Percentiles rank a stretch among this genome's conserved stretches.
phyloP scores from a whole-genome alignment of 1,284 basidiomycete species.

The Cutaneotrichosporon sp. region DNA sequence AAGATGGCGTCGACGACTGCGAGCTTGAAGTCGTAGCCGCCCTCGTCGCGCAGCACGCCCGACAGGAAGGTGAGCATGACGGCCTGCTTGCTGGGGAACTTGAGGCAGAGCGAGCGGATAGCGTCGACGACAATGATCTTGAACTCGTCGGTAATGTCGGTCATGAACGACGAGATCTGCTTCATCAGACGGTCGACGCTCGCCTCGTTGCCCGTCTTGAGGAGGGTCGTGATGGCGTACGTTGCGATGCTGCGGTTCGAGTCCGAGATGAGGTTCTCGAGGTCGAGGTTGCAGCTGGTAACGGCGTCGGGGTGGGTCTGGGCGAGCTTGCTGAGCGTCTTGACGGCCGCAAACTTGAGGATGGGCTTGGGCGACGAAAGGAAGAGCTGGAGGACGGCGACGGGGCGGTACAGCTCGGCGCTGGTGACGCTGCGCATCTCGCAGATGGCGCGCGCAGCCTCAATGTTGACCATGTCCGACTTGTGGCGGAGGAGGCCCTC shows the following conservation, averaged over 20 bases:
- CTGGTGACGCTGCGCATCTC: constrained; percentile 85
- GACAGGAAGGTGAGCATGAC: constrained; percentile 94
- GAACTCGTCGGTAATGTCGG: constrained; percentile 99
- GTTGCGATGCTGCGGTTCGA: constrained; percentile 95
- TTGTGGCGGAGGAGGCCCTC: constrained; percentile 97
- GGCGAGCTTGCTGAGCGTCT: constrained; percentile 87
- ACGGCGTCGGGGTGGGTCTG: constrained; percentile 82
- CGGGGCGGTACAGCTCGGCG: constrained; percentile 79
- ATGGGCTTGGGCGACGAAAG: constrained; percentile 89
- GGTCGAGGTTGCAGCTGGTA: constrained; percentile 91
- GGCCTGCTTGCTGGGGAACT: constrained; percentile 96
- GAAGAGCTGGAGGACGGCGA: constrained; percentile 90
- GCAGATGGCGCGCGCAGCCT: constrained; percentile 95
- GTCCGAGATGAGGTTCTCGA: constrained; percentile 97
- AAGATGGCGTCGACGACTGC: constrained; percentile 99
- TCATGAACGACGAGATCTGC: constrained; percentile 99
- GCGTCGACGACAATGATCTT: constrained; percentile 99
- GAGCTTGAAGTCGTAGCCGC: constrained; percentile 99
- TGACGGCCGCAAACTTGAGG: constrained; percentile 96
- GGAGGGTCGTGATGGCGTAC: constrained; percentile 96
- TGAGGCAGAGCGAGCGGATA: constrained; percentile 95
- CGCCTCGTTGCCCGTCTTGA: constrained; percentile 99
- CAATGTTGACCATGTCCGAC: constrained; percentile 99
- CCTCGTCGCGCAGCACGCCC: constrained; percentile 92
- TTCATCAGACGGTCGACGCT: constrained; percentile 99